Evolutionary conservation across 805 yeast genomes (phyloP), one percentile per base, ranked within the genome.

Genomic region (Candida wancherniae): DNA sequence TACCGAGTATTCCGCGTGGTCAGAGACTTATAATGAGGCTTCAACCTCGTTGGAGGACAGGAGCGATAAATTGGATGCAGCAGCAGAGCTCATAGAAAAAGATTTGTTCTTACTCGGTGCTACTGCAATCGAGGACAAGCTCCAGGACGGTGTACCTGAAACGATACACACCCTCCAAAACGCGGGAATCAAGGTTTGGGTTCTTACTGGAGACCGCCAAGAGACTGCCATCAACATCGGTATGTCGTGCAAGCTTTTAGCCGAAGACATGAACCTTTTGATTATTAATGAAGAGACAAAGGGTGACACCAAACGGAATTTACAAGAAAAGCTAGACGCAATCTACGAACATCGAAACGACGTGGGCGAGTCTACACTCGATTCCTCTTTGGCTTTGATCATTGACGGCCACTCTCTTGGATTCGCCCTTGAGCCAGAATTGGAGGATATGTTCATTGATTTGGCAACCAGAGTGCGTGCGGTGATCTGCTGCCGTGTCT

Each of bases 221-320:
- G 99, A 92, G 57, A 92, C 99, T 9, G 99, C 99, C 1, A 84
- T 92, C 44, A 92, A 92, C 55, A 92, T 92, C 51, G 99, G 98
- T 39, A 87, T 92, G 97, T 85, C 96, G 48, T 94, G 98, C 67
- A 86, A 84, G 52, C 67, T 92, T 26, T 61, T 92, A 27, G 80
- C 92, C 51, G 99, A 92, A 56, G 98, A 92, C 50, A 92, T 92
- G 99, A 88, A 86, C 45, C 61, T 92, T 39, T 67, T 92, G 44
- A 77, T 90, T 38, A 80, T 92, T 21, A 92, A 92, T 53, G 98
- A 92, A 56, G 88, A 81, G 21, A 70, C 75, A 2, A 79, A 78
- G 40, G 84, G 77, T 22, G 95, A 74, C n/a, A 85, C 95, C 0
- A 62, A 67, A 38, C 68, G 70, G 19, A 90, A 92, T 53, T 64